Conservation (phyloP, 2,329 filamentous ascomycete genomes). For the Nemania sp. region DNA sequence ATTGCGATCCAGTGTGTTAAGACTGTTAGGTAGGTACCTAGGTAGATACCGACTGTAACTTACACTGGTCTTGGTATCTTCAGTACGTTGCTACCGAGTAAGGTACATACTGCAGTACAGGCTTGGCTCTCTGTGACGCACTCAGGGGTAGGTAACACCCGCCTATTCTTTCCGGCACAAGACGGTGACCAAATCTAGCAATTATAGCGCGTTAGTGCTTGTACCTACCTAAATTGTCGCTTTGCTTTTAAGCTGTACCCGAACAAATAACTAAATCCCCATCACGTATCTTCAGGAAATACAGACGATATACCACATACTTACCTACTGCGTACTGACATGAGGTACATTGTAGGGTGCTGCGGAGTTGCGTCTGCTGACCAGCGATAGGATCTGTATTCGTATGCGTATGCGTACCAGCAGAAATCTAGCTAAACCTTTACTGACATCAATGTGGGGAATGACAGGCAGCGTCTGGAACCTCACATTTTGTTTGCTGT, state of each 20-base stretch:
- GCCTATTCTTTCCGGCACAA: not conserved
- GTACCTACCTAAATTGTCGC: too few species aligned
- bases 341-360: not conserved
- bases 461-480: slow-evolving; percentile 3
- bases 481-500: slow-evolving; percentile 21
- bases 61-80: too few species aligned
- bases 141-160: not conserved
- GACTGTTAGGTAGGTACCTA: too few species aligned
- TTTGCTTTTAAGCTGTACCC: not conserved
- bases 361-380: not conserved
- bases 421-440: slow-evolving; percentile 16
- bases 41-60: too few species aligned
- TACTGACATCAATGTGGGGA: slow-evolving; percentile 25
- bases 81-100: too few species aligned
- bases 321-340: not conserved
- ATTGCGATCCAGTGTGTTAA: too few species aligned
- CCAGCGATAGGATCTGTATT: not conserved
- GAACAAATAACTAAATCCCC: not conserved
- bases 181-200: not conserved
- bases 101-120: not conserved
- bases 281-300: too few species aligned
- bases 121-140: not conserved
- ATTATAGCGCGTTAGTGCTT: not conserved
- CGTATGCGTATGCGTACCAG: too few species aligned
- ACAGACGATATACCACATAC: not conserved